Conservation (phyloP, 345 rosid genomes). For the Firmiana major region DNA sequence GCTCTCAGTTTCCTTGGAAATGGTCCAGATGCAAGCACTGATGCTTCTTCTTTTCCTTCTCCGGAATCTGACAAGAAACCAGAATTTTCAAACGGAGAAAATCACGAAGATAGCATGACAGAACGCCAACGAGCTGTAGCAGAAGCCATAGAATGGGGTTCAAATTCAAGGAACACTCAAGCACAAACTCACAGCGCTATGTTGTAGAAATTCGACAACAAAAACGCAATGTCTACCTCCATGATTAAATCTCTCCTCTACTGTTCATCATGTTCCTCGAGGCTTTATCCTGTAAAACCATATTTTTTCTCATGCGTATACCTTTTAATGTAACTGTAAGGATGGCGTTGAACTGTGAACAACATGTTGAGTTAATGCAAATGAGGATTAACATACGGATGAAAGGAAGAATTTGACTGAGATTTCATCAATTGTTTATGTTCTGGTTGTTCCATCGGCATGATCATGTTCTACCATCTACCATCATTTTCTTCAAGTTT, state of each 20-base stretch:
- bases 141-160: constrained; percentile 68
- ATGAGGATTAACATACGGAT: background rate
- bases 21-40: constrained; percentile 13
- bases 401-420: background rate
- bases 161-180: constrained; percentile 35
- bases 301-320: background rate
- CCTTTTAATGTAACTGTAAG: too few species aligned
- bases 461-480: too few species aligned
- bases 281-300: too few species aligned
- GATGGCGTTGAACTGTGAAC: background rate
- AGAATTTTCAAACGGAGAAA: background rate
- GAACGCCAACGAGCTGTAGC: constrained; percentile 59
- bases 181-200: constrained; percentile 20
- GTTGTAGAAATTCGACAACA: background rate
- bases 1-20: constrained; percentile 71
- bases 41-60: background rate
- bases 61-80: background rate
- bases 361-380: background rate
- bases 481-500: too few species aligned
- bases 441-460: background rate
- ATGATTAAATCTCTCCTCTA: background rate
- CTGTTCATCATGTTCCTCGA: background rate
- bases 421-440: background rate
- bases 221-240: background rate
- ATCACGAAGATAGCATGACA: constrained; percentile 14